phyloP scores from a whole-genome alignment of 1,284 basidiomycete species.

The Ganoderma sinense region DNA sequence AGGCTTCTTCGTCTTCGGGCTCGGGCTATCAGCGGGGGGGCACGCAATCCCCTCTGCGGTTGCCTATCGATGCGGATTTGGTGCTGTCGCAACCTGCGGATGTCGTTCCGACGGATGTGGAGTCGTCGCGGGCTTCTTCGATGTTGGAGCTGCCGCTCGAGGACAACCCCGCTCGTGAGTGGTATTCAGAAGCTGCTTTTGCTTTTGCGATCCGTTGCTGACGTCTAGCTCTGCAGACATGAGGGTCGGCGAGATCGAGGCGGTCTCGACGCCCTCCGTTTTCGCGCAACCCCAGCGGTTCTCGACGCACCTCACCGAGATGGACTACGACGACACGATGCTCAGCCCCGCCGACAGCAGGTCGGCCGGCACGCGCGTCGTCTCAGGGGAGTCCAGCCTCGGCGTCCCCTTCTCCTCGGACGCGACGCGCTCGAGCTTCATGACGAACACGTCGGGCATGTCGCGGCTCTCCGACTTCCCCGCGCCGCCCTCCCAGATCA shows the following conservation, averaged over 20 bases:
- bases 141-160: conserved; percentile 48
- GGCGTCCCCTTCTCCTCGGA: conserved; percentile 51
- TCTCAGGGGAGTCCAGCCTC: conserved; percentile 44
- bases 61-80: conserved; percentile 40
- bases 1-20: conserved; percentile 26
- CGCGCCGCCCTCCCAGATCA: conserved; percentile 52
- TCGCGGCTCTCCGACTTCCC: conserved; percentile 82
- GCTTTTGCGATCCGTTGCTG: not conserved
- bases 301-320: conserved; percentile 46
- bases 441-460: conserved; percentile 63
- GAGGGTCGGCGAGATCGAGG: conserved; percentile 61
- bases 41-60: conserved; percentile 40
- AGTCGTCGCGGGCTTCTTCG: conserved; percentile 63
- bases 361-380: conserved; percentile 22
- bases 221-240: conserved; percentile 48
- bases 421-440: conserved; percentile 64
- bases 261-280: conserved; percentile 57
- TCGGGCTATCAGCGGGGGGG: conserved; percentile 30
- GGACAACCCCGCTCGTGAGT: conserved; percentile 54
- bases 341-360: conserved; percentile 15
- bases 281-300: conserved; percentile 47
- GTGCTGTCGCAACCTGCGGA: conserved; percentile 38
- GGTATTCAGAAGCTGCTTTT: not conserved
- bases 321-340: conserved; percentile 31
- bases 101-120: conserved; percentile 71